Evolutionary conservation across 2,329 filamentous ascomycete genomes (phyloP).

Genomic region (Orbilia brochopaga): DNA sequence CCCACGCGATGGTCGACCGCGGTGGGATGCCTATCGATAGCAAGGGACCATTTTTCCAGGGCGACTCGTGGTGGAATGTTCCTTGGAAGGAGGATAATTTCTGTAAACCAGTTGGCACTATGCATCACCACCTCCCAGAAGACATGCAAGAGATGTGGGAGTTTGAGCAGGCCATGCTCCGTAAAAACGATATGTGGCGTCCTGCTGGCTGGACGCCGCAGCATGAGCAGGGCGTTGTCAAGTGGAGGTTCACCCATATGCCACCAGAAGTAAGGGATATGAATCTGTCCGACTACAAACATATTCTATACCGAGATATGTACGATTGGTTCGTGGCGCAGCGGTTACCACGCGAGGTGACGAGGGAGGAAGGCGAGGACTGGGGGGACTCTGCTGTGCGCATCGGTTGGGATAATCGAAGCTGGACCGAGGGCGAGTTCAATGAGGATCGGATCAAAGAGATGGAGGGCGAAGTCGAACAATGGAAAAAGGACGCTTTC

Average conservation of each 20-base stretch:
- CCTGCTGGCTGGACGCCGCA: conserved; percentile 27
- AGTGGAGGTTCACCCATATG: conserved; percentile 47
- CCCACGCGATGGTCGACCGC: conserved; percentile 30
- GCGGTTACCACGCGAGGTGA: conserved; percentile 16
- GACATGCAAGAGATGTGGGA: conserved; percentile 49
- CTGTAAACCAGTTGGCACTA: conserved; percentile 33
- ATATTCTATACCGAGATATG: conserved; percentile 42
- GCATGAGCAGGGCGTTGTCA: conserved; percentile 18
- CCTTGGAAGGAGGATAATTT: conserved; percentile 43
- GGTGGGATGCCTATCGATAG: conserved; percentile 21
- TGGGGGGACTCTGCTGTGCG: conserved; percentile 13
- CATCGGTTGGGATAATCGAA: conserved; percentile 43
- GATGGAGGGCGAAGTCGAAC: conserved; percentile 1
- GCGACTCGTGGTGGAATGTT: conserved; percentile 46
- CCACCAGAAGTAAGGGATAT: conserved; percentile 12
- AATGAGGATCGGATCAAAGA: conserved; percentile 40
- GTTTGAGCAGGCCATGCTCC: conserved; percentile 42
- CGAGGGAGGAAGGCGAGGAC: conserved; percentile 21
- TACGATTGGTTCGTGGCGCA: conserved; percentile 36
- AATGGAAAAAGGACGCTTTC: conserved; percentile 44
- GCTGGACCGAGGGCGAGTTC: conserved; percentile 39
- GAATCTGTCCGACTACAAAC: conserved; percentile 28
- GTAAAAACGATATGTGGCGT: conserved; percentile 33
- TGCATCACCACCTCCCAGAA: conserved; percentile 37
- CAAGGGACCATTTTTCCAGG: conserved; percentile 42